Evolutionary conservation across 805 yeast genomes (phyloP), one percentile per base, ranked within the genome.

Genomic region (Lipomyces yamadae): DNA sequence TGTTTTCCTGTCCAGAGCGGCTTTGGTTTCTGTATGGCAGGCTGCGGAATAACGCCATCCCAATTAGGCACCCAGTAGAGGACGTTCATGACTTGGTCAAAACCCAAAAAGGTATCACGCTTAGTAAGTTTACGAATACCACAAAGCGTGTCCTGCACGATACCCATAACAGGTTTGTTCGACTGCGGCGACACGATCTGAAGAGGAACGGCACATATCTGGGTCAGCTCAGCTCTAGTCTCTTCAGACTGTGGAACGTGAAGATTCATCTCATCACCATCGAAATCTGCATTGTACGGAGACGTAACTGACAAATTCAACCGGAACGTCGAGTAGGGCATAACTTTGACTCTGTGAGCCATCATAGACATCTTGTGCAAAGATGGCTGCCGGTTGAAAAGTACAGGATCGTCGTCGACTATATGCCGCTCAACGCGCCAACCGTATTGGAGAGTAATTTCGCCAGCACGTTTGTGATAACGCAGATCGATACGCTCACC

Each of bases 281-380:
- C 99, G 83, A 95, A 95, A 89, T 95, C 99, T 57, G 99, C 99
- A 81, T 95, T 95, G 80, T 95, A 95, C n/a, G 99, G 99, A 24
- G 98, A 92, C 0, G 99, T 95, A 57, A 95, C 99, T 33, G 98
- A 95, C 77, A 95, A 83, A 77, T 95, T 95, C 81, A 95, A 84
- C 81, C 99, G 86, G 84, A 95, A 95, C 0, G 99, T 95, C 5
- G 98, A 93, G 77, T 92, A 95, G 11, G 99, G 99, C 97, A 95
- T 92, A 58, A 95, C 99, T 77, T 91, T 92, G 48, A 95, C 99
- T 80, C 97, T 86, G 78, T 95, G 99, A 18, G 97, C 96, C 98
- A 95, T 95, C 99, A 95, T 95, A 63, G 98, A 94, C 98, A 95
- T 95, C 79, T 96, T 95, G 82, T 95, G 99, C 79, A 95, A 84